Evolutionary conservation across 306 rosid species (phyloP).

Genomic region (Prunus armeniaca): DNA sequence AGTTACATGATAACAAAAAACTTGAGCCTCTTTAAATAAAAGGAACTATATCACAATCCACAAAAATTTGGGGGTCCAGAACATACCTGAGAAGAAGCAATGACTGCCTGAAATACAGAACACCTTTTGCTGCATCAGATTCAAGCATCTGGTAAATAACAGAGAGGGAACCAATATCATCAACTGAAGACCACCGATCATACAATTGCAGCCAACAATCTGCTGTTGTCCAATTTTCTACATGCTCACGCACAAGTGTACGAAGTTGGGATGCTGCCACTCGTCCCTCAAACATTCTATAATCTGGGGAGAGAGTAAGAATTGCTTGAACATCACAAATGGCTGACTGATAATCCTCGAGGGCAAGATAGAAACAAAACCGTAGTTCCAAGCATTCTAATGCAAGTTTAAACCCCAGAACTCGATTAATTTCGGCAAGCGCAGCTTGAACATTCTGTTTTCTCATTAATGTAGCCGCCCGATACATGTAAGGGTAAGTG

Average conservation of each 20-base stretch:
- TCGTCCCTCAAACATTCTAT: constrained; percentile 86
- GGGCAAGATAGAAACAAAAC: constrained; percentile 70
- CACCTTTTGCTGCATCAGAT: constrained; percentile 83
- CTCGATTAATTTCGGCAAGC: constrained; percentile 65
- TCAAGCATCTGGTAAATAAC: constrained; percentile 95
- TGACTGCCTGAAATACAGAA: constrained; percentile 89
- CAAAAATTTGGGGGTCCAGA: neutral
- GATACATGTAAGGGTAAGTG: constrained; percentile 82
- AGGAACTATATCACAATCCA: constrained; percentile 1
- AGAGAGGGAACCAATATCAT: constrained; percentile 86
- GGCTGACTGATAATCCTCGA: constrained; percentile 80
- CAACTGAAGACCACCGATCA: constrained; percentile 91
- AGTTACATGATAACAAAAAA: neutral
- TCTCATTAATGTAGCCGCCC: constrained; percentile 74
- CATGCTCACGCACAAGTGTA: constrained; percentile 84
- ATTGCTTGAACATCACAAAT: constrained; percentile 85
- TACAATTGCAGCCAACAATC: constrained; percentile 89
- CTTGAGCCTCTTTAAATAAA: neutral
- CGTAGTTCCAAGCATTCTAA: constrained; percentile 89
- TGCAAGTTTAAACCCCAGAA: constrained; percentile 89
- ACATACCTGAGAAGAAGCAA: constrained; percentile 88
- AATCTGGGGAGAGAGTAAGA: constrained; percentile 73
- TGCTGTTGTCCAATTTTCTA: constrained; percentile 85
- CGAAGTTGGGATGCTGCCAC: constrained; percentile 83
- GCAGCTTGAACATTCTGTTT: constrained; percentile 65